Evolutionary conservation across 495 filamentous ascomycete genomes (phyloP).

Genomic region (Platismatia glauca): DNA sequence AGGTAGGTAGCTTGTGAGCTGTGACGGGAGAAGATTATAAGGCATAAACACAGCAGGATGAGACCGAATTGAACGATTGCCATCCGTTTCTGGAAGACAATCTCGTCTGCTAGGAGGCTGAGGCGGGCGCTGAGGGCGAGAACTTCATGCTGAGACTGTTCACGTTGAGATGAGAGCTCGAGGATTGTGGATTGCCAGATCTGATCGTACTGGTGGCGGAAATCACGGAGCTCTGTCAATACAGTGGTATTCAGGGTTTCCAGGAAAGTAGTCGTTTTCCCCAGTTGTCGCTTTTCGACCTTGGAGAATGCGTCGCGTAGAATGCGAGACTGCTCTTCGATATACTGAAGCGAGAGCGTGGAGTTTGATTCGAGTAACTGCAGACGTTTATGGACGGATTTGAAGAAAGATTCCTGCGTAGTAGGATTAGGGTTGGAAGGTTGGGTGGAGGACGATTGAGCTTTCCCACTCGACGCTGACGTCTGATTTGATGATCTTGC

Average conservation of each 20-base stretch:
- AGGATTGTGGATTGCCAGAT: slow-evolving; percentile 92
- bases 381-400: slow-evolving; percentile 85
- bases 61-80: slow-evolving; percentile 80
- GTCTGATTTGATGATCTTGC: slow-evolving; percentile 20
- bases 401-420: slow-evolving; percentile 96
- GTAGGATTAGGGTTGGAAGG: slow-evolving; percentile 62
- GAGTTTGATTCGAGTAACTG: slow-evolving; percentile 86
- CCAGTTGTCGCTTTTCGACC: slow-evolving; percentile 79
- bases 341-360: slow-evolving; percentile 87
- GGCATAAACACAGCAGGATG: slow-evolving; percentile 74
- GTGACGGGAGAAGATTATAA: slow-evolving; percentile 68
- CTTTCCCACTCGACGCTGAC: slow-evolving; percentile 36
- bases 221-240: slow-evolving; percentile 69
- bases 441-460: slow-evolving; percentile 38
- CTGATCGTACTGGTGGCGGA: slow-evolving; percentile 83
- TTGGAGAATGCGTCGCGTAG: slow-evolving; percentile 84
- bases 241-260: slow-evolving; percentile 79
- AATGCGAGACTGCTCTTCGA: slow-evolving; percentile 89
- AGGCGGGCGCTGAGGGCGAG: slow-evolving; percentile 73
- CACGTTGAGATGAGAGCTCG: slow-evolving; percentile 77
- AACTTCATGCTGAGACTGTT: slow-evolving; percentile 71
- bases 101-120: slow-evolving; percentile 80
- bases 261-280: slow-evolving; percentile 73
- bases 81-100: slow-evolving; percentile 93
- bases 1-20: slow-evolving; percentile 33